phyloP scores from a whole-genome alignment of 2,329 filamentous ascomycete genomes.

The Talaromyces sp. region DNA sequence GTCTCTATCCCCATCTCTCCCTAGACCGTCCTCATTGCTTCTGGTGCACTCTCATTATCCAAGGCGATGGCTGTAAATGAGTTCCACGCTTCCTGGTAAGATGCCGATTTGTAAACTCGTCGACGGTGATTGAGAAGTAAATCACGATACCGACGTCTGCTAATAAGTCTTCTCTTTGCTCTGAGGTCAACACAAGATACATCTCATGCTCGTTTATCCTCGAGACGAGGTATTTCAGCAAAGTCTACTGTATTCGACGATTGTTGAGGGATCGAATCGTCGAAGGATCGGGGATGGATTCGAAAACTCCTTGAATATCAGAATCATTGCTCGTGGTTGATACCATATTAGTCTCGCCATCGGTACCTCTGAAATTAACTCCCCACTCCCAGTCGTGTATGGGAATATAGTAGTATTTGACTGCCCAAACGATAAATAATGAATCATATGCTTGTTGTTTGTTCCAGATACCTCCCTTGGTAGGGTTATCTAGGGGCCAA shows the following conservation, averaged over 20 bases:
- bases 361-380: background rate
- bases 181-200: background rate
- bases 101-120: slow-evolving; percentile 33
- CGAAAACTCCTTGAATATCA: background rate
- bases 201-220: background rate
- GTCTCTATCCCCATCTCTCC: background rate
- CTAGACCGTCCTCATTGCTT: background rate
- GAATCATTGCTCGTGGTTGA: background rate
- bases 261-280: background rate
- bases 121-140: slow-evolving; percentile 32
- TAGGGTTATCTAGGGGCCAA: background rate
- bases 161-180: background rate
- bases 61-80: slow-evolving; percentile 38
- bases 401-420: slow-evolving; percentile 1
- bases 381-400: background rate
- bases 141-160: slow-evolving; percentile 13
- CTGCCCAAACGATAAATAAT: background rate
- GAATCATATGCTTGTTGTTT: background rate
- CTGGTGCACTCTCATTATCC: background rate
- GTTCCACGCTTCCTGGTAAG: slow-evolving; percentile 34
- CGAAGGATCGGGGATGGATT: background rate
- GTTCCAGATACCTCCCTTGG: background rate
- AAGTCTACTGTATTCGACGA: background rate
- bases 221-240: background rate
- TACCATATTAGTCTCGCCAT: background rate